Conservation (phyloP, 371 early-diverging fungal genomes). For the Rhizopus arrhizus region DNA sequence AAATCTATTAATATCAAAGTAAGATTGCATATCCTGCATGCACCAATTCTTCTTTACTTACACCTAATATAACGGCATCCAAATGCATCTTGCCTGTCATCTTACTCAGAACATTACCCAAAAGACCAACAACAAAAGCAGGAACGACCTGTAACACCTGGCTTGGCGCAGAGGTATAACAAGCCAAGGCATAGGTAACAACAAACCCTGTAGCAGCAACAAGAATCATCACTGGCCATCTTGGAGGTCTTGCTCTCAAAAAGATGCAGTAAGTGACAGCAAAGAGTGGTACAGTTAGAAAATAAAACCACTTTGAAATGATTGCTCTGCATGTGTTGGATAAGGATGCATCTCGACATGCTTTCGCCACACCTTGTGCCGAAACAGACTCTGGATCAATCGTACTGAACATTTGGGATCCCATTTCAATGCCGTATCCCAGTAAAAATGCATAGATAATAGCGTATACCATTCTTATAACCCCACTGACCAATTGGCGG, state of each 20-base stretch:
- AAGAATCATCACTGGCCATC: constrained; percentile 48
- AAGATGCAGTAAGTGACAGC: constrained; percentile 50
- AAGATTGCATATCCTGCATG: background rate
- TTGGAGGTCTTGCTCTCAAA: constrained; percentile 39
- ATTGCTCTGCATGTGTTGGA: constrained; percentile 35
- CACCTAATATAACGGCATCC: constrained; percentile 59
- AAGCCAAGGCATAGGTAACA: constrained; percentile 35
- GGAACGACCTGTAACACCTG: constrained; percentile 55
- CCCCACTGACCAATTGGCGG: constrained; percentile 85
- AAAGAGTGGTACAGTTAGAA: constrained; percentile 47
- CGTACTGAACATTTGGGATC: constrained; percentile 51
- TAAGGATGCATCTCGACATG: constrained; percentile 21
- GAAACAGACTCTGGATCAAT: constrained; percentile 37
- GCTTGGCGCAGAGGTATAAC: constrained; percentile 50
- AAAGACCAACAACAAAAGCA: constrained; percentile 57
- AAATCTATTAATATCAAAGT: constrained; percentile 16
- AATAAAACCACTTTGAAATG: constrained; percentile 32
- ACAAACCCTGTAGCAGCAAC: constrained; percentile 43
- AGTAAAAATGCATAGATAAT: constrained; percentile 77
- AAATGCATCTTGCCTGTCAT: constrained; percentile 59
- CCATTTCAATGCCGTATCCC: constrained; percentile 81
- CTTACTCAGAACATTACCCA: constrained; percentile 57
- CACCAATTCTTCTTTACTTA: constrained; percentile 19
- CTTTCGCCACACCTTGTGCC: constrained; percentile 15
- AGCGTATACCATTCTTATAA: constrained; percentile 79